Evolutionary conservation across 805 yeast species (phyloP).

Genomic region (Maudiozyma serrabonitensis): DNA sequence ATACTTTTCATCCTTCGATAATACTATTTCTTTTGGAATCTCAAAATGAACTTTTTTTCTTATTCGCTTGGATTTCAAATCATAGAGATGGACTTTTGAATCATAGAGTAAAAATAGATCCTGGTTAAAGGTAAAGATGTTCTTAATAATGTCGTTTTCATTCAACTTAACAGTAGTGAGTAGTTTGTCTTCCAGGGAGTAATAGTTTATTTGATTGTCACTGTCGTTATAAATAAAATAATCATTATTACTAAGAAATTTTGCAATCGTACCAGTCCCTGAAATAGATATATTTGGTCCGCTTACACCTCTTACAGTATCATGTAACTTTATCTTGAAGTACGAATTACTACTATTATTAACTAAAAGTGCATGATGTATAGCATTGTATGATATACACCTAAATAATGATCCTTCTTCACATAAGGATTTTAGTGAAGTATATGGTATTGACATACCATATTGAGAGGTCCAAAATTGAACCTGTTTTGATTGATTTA

Average conservation of each 20-base stretch:
- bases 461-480: too few species aligned
- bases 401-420: slow-evolving; percentile 77
- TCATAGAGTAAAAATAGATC: background rate
- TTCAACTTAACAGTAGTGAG: too few species aligned
- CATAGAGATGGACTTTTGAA: too few species aligned
- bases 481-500: too few species aligned
- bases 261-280: slow-evolving; percentile 80
- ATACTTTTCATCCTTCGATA: slow-evolving; percentile 82
- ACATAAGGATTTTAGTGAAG: slow-evolving; percentile 76
- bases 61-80: slow-evolving; percentile 19
- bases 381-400: slow-evolving; percentile 79
- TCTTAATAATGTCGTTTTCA: too few species aligned
- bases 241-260: slow-evolving; percentile 87
- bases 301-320: slow-evolving; percentile 83
- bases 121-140: too few species aligned
- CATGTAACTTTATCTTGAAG: slow-evolving; percentile 69
- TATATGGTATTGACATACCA: slow-evolving; percentile 55
- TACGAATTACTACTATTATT: slow-evolving; percentile 59
- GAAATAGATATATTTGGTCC: slow-evolving; percentile 74
- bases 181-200: too few species aligned
- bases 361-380: slow-evolving; percentile 76
- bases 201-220: slow-evolving; percentile 53
- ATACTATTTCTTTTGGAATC: slow-evolving; percentile 75
- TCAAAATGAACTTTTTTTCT: slow-evolving; percentile 57
- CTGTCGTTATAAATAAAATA: slow-evolving; percentile 61